Evolutionary conservation across 768 basidiomycete genomes (phyloP).

Genomic region (Xerocomus brunneocitrinus): DNA sequence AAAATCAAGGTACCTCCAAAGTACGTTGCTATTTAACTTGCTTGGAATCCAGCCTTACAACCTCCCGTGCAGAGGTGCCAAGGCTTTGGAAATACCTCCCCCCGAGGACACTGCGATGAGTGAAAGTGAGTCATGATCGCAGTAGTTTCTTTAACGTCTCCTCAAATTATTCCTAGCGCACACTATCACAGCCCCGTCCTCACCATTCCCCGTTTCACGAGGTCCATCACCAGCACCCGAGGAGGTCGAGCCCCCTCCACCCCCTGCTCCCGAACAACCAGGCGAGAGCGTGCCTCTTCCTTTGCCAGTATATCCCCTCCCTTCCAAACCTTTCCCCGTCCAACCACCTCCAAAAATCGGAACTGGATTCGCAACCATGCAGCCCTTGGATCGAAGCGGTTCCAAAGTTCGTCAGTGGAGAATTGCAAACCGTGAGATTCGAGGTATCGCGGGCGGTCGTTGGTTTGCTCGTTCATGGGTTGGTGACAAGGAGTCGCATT

Average conservation of each 20-base stretch:
- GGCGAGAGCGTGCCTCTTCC: conserved; percentile 48
- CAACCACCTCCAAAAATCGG: conserved; percentile 74
- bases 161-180: conserved; percentile 39
- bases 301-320: conserved; percentile 70
- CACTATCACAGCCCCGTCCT: conserved; percentile 69
- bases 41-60: neutral
- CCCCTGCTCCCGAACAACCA: conserved; percentile 32
- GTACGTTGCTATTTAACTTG: conserved; percentile 14
- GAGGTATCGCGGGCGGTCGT: conserved; percentile 78
- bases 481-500: conserved; percentile 76
- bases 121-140: conserved; percentile 47
- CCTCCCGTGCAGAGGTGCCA: conserved; percentile 26
- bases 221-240: conserved; percentile 51
- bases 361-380: conserved; percentile 62
- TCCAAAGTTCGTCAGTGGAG: conserved; percentile 71
- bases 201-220: conserved; percentile 44
- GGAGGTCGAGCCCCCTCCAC: conserved; percentile 24
- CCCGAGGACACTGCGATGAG: conserved; percentile 52
- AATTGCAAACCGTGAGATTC: conserved; percentile 67
- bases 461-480: conserved; percentile 82
- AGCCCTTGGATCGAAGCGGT: conserved; percentile 61
- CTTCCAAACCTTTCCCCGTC: conserved; percentile 79
- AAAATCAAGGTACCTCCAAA: conserved; percentile 30
- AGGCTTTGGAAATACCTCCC: conserved; percentile 31
- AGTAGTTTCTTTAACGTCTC: neutral